Evolutionary conservation across 139 green algal species (phyloP), one percentile per base, ranked within the genome.

Genomic region (Yamagishiella unicocca): DNA sequence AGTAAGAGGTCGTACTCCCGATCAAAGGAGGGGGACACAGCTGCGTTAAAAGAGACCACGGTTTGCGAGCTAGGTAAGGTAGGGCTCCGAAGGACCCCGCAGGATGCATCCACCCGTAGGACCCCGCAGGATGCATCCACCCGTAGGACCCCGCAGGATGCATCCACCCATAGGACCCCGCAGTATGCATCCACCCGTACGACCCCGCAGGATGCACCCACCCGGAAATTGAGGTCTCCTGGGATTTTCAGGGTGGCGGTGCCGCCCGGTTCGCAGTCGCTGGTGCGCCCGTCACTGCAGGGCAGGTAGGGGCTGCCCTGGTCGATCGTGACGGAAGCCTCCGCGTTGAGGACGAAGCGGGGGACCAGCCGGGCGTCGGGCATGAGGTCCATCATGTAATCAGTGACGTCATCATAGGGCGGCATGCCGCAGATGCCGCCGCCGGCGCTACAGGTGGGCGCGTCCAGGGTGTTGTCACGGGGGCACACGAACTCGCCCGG

Each of bases 191-290:
- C n/a, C n/a, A n/a, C n/a, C n/a, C n/a, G n/a, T n/a, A n/a, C n/a
- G n/a, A n/a, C n/a, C n/a, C n/a, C n/a, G n/a, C n/a, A n/a, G n/a
- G n/a, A n/a, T n/a, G n/a, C 31, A 40, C 75, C 21, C 35, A 83
- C 75, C 53, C 19, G 33, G 9, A 35, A 24, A 43, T 42, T 70
- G 21, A 83, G 33, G 75, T 83, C 75, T 0, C 75, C 75, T 0
- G 50, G 2, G 0, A 24, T 29, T 8, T 27, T 35, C 4, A 83
- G 35, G 0, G 53, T 55, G 29, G 58, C 78, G 0, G 40, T 61
- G n/a, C 17, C 78, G 1, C 78, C 78, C 19, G 58, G 78, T 31
- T 85, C 78, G 61, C 78, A 85, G 27, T 22, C 25, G 38, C 2
- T 45, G 27, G 38, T 85, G 10, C 61, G 17, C 5, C 45, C 33